A percentile compares a stretch with the other conserved stretches of the same genome.
Conservation (phyloP, 129 eudicot species). For the Rutidosis leptorrhynchoides region DNA sequence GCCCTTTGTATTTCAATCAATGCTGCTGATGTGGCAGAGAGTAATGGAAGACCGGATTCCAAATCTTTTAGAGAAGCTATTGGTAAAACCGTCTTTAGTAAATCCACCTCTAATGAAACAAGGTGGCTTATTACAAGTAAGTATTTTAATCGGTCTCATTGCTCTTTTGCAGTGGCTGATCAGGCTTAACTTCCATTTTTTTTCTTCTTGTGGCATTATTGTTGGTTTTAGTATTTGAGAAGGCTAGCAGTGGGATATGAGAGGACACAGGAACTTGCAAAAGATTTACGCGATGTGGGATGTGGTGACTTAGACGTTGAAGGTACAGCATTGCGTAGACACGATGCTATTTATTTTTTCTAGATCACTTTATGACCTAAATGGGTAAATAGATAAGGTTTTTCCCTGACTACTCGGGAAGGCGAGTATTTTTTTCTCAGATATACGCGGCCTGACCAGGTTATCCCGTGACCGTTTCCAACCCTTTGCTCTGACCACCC, state of each 20-base stretch:
- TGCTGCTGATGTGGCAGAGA: conserved; percentile 44
- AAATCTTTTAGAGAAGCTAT: conserved; percentile 73
- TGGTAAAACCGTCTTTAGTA: conserved; percentile 66
- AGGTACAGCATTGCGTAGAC: conserved; percentile 42
- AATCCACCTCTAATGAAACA: conserved; percentile 75
- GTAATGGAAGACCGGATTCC: conserved; percentile 89
- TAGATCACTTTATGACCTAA: conserved; percentile 16
- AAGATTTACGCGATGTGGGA: conserved; percentile 72
- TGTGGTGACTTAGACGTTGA: conserved; percentile 98
- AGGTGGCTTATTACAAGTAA: conserved; percentile 82
- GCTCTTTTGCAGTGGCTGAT: conserved; percentile 1
- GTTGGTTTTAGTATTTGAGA: conserved; percentile 65
- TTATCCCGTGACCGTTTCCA: too few species aligned
- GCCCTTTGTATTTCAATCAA: not conserved
- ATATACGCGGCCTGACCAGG: too few species aligned
- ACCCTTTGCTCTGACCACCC: too few species aligned
- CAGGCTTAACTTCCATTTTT: not conserved
- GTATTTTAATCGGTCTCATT: conserved; percentile 31
- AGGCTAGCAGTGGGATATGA: conserved; percentile 84
- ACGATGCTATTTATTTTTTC: conserved; percentile 5
- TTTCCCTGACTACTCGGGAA: too few species aligned
- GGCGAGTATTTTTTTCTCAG: too few species aligned
- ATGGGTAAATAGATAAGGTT: too few species aligned
- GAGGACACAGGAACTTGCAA: conserved; percentile 85
- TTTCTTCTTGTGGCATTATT: not conserved